Evolutionary conservation across 2,329 filamentous ascomycete species (phyloP).

Genomic region (Hypoxylon sp.): DNA sequence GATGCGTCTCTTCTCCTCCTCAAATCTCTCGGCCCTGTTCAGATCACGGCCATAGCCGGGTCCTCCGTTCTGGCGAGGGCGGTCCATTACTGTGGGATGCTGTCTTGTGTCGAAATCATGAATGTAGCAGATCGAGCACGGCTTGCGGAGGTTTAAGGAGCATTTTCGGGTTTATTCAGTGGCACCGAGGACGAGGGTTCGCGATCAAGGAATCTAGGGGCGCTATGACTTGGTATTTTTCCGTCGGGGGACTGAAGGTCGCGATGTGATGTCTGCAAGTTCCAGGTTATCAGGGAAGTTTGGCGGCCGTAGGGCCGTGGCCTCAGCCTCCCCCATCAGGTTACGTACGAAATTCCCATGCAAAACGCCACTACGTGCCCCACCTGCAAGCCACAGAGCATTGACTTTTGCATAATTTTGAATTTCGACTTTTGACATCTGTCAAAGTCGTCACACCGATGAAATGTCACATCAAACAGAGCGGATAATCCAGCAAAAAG

Average conservation of each 20-base stretch:
- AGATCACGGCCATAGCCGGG: constrained; percentile 48
- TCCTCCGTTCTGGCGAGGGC: constrained; percentile 44
- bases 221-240: neutral
- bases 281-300: constrained; percentile 32
- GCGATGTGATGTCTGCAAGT: constrained; percentile 2
- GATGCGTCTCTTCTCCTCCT: constrained; percentile 95
- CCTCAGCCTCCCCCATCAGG: constrained; percentile 15
- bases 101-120: constrained; percentile 40
- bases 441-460: too few relatives aligned
- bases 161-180: constrained; percentile 37
- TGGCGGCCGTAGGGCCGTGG: constrained; percentile 29
- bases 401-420: too few relatives aligned
- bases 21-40: constrained; percentile 80
- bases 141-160: constrained; percentile 38
- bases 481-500: too few relatives aligned
- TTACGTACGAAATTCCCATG: neutral
- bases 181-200: neutral
- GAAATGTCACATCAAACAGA: too few relatives aligned
- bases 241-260: neutral
- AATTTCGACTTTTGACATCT: too few relatives aligned
- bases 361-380: neutral
- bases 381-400: neutral
- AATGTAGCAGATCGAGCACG: constrained; percentile 36
- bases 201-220: constrained; percentile 11
- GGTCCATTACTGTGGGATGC: constrained; percentile 39